Conservation (phyloP, 768 basidiomycete species). For the Clitopilus hobsonii region DNA sequence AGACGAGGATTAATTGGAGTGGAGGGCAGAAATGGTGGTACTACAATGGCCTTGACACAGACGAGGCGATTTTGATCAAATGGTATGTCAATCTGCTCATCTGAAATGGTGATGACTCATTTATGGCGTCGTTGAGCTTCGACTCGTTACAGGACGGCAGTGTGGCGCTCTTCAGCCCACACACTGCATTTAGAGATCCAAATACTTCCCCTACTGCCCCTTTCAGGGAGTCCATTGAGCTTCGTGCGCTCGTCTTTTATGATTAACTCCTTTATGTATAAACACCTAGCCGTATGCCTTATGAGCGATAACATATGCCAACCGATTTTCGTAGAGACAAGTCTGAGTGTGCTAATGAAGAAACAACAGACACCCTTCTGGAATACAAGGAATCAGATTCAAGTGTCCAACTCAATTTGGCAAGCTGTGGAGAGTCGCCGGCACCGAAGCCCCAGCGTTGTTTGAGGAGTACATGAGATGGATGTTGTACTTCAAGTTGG, state of each 20-base stretch:
- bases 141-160: conserved; percentile 35
- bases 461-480: too few relatives aligned
- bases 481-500: too few relatives aligned
- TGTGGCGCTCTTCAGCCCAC: conserved; percentile 54
- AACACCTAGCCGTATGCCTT: too few relatives aligned
- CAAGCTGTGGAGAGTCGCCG: too few relatives aligned
- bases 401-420: too few relatives aligned
- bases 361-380: too few relatives aligned
- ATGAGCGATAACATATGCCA: too few relatives aligned
- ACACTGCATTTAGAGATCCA: conserved; percentile 56
- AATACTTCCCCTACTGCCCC: conserved; percentile 45
- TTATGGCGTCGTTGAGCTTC: conserved; percentile 12
- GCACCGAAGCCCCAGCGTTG: too few relatives aligned
- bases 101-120: background rate
- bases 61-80: conserved; percentile 33
- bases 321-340: too few relatives aligned
- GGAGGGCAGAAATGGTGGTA: conserved; percentile 33
- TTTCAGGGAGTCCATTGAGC: conserved; percentile 54
- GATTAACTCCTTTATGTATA: too few relatives aligned
- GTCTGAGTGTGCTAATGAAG: too few relatives aligned
- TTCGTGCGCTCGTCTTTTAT: conserved; percentile 60
- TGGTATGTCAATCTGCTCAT: conserved; percentile 24
- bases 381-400: too few relatives aligned
- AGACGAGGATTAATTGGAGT: conserved; percentile 26
- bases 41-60: conserved; percentile 24